Evolutionary conservation across 148 eudicot genomes (phyloP), one percentile per base, ranked within the genome.

Genomic region (Dysphania ambrosioides): DNA sequence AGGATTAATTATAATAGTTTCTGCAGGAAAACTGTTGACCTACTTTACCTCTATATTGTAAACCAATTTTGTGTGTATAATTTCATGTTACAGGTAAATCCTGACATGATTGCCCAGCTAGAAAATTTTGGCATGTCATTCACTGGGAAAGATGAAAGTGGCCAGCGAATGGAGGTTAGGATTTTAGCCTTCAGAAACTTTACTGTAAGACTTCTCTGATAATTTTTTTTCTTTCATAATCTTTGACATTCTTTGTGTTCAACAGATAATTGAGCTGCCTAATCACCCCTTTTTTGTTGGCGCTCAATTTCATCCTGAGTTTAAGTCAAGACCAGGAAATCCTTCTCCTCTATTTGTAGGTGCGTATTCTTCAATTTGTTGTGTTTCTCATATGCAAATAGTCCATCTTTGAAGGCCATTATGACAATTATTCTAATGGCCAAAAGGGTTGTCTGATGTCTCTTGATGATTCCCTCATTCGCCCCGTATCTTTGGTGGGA

Each of bases 241-340:
- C 2, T 2, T n/a, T 76, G 32, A 71, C 19, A 26, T 2, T 27
- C 42, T 30, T 40, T 31, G 11, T 36, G 49, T 51, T 74, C 51
- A 68, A 72, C 90, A 95, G 99, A 90, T 96, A 72, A 77, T 95
- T 74, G 99, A 95, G 83, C 85, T 95, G 49, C 82, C 85, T 36
- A 81, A 78, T 71, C 99, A 95, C 81, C 97, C 96, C 0, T 95
- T 84, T 73, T 95, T 85, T 75, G 61, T 95, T 40, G 99, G 97
- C 40, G 97, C 86, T 79, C 99, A 95, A 76, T 95, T 95, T 78
- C 99, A 95, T 83, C 99, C 99, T 0, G 99, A 95, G 85, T 95
- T 87, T 72, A 95, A 87, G 69, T 92, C 99, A 42, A 86, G 99
- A 71, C 99, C 99, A 16, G 97, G 91, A 71, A 90, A 86, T 71